phyloP scores from a whole-genome alignment of 306 rosid genomes.

The Quercus berberidifolia region DNA sequence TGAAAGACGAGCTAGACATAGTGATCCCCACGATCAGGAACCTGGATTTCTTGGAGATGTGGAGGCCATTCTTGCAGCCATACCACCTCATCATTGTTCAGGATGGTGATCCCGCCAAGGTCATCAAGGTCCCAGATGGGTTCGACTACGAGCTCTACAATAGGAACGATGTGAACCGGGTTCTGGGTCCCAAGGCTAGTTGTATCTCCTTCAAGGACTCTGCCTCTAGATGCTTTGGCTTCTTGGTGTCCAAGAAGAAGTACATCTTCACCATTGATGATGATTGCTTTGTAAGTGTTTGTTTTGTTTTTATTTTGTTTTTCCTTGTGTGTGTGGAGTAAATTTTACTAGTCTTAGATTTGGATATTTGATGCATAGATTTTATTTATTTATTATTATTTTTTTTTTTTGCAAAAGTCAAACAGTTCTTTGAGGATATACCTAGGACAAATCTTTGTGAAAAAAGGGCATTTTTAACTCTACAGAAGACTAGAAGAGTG shows the following conservation, averaged over 20 bases:
- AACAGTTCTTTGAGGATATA: background rate
- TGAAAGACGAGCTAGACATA: conserved; percentile 38
- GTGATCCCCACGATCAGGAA: conserved; percentile 40
- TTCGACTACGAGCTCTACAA: conserved; percentile 47
- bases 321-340: background rate
- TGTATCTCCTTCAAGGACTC: conserved; percentile 57
- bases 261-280: conserved; percentile 50
- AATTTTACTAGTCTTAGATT: too few relatives aligned
- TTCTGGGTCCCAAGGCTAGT: conserved; percentile 44
- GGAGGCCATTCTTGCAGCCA: conserved; percentile 36
- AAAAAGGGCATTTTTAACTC: background rate
- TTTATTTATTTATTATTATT: background rate
- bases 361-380: too few relatives aligned
- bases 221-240: conserved; percentile 54
- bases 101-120: conserved; percentile 36
- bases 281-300: conserved; percentile 38
- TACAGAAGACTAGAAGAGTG: background rate
- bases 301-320: background rate
- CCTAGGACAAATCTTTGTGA: background rate
- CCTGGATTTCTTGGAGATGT: conserved; percentile 44
- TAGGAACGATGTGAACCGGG: conserved; percentile 34
- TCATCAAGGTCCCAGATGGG: conserved; percentile 32
- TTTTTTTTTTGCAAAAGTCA: background rate
- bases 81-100: conserved; percentile 39
- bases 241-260: conserved; percentile 47